A percentile compares a stretch with the other conserved stretches of the same genome.
These are phyloP conservation scores for Furcasterigmium furcatum DNA, from an alignment of 2,329 filamentous ascomycete genomes.

Conservation along the genomic window DNA sequence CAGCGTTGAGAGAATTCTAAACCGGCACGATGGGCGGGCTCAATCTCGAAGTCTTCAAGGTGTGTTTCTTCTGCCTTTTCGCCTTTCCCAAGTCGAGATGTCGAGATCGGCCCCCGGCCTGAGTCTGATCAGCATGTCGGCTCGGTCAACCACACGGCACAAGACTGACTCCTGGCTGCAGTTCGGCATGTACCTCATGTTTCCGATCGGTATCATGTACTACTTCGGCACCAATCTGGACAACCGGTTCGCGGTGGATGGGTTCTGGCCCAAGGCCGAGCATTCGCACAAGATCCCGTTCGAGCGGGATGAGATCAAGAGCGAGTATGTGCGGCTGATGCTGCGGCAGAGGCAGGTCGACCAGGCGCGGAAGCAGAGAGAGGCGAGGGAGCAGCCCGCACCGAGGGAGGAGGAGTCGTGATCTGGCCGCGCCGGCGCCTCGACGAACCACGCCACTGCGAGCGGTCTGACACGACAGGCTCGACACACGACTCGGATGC, in stretches of 20 bases:
- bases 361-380: constrained; percentile 52
- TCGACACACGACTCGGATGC: no score
- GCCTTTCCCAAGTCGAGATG: background rate
- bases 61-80: constrained; percentile 28
- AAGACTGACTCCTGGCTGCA: constrained; percentile 29
- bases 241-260: constrained; percentile 79
- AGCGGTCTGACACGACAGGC: no score
- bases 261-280: constrained; percentile 88
- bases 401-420: constrained; percentile 16
- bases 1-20: background rate
- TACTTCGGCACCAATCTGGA: constrained; percentile 99
- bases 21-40: constrained; percentile 62
- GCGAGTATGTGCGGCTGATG: constrained; percentile 73
- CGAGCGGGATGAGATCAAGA: constrained; percentile 77
- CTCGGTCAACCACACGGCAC: background rate
- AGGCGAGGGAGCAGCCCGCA: constrained; percentile 24
- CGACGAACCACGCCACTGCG: no score
- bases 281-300: constrained; percentile 74
- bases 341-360: constrained; percentile 69
- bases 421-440: no score
- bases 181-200: constrained; percentile 99
- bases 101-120: no score
- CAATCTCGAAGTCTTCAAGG: constrained; percentile 89
- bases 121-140: no score
- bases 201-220: constrained; percentile 99